Evolutionary conservation across 176 grass and related monocot genomes (phyloP).

Genomic region (Musa beccarii): DNA sequence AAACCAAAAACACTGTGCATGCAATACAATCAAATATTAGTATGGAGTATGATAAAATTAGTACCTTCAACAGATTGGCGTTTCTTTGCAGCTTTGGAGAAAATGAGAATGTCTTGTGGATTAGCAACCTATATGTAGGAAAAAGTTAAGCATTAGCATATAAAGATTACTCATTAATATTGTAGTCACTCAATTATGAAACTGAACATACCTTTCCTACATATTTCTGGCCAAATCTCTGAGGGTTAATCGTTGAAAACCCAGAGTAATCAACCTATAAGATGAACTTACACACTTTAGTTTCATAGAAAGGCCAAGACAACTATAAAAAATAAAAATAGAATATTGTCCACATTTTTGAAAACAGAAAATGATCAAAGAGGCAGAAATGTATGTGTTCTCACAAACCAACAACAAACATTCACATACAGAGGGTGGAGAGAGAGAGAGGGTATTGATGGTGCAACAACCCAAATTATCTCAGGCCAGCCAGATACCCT

Average conservation of each 20-base stretch:
- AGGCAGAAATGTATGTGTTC: too few species aligned
- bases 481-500: neutral
- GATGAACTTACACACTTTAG: neutral
- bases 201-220: slow-evolving; percentile 58
- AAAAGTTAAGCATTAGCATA: neutral
- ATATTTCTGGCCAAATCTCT: slow-evolving; percentile 73
- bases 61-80: slow-evolving; percentile 35
- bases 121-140: slow-evolving; percentile 56
- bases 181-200: slow-evolving; percentile 1
- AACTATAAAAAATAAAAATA: neutral
- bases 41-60: neutral
- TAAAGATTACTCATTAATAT: slow-evolving; percentile 11
- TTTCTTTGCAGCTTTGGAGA: slow-evolving; percentile 51
- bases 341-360: neutral
- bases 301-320: neutral
- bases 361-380: neutral
- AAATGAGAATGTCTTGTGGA: slow-evolving; percentile 64
- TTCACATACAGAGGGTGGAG: too few species aligned
- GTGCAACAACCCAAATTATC: neutral
- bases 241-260: slow-evolving; percentile 49
- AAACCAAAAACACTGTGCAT: neutral
- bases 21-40: neutral
- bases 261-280: slow-evolving; percentile 58
- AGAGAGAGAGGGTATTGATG: neutral
- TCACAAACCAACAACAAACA: too few species aligned